Conservation (phyloP, 75 land plant genomes). For the Cryptomeria japonica region DNA sequence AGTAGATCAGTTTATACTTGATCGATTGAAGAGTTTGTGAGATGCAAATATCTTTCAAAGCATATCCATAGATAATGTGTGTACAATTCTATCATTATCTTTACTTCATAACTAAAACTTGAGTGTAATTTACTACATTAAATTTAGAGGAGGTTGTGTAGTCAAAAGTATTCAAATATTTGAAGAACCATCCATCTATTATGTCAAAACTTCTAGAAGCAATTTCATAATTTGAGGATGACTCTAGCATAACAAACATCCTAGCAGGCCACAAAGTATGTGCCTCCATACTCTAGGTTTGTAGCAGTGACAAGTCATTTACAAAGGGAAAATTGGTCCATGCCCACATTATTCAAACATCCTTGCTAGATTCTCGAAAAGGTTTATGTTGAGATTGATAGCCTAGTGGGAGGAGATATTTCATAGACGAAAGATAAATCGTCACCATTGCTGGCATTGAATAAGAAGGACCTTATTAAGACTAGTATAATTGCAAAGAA, state of each 20-base stretch:
- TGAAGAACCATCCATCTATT: slow-evolving; percentile 46
- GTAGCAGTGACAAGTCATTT: too few relatives aligned
- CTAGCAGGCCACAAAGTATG: too few relatives aligned
- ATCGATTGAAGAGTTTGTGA: slow-evolving; percentile 60
- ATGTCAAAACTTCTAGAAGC: slow-evolving; percentile 38
- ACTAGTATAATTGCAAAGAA: too few relatives aligned
- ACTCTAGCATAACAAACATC: not conserved
- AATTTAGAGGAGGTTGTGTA: slow-evolving; percentile 59
- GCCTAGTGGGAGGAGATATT: too few relatives aligned
- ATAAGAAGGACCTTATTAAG: too few relatives aligned
- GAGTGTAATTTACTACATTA: slow-evolving; percentile 63
- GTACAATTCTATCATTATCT: slow-evolving; percentile 72
- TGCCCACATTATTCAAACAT: too few relatives aligned
- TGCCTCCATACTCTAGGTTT: too few relatives aligned
- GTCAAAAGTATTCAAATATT: slow-evolving; percentile 46
- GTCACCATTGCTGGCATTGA: too few relatives aligned
- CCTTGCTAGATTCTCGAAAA: too few relatives aligned
- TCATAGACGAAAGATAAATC: too few relatives aligned
- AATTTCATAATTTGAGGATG: slow-evolving; percentile 28
- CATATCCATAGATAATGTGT: slow-evolving; percentile 66
- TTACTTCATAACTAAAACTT: slow-evolving; percentile 61
- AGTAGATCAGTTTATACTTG: slow-evolving; percentile 64
- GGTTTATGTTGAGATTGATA: too few relatives aligned
- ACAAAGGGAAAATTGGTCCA: too few relatives aligned
- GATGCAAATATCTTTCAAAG: slow-evolving; percentile 66